These are phyloP conservation scores for Beverwykella pulmonaria DNA, from an alignment of 495 filamentous ascomycete species.

Conservation along the genomic window DNA sequence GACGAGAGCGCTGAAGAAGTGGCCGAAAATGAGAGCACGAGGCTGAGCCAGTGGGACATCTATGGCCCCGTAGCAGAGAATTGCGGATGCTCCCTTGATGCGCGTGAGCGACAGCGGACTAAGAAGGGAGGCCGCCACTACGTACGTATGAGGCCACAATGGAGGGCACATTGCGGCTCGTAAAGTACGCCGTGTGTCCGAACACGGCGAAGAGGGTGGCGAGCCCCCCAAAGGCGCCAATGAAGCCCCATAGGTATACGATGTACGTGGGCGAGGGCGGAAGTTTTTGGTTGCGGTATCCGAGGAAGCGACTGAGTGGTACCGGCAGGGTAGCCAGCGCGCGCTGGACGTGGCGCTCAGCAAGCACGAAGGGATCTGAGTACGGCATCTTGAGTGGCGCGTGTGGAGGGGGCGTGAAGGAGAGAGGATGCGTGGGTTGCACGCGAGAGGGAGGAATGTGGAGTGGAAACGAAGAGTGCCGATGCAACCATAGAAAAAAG, in stretches of 20 bases:
- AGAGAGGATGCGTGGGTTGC: background rate
- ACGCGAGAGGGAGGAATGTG: background rate
- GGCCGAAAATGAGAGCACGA: conserved; percentile 23
- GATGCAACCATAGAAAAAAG: background rate
- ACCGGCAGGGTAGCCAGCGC: conserved; percentile 2
- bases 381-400: background rate
- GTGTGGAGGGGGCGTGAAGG: background rate
- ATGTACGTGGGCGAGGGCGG: background rate
- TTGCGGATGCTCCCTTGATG: conserved; percentile 21
- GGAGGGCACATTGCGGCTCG: background rate
- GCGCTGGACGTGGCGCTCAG: conserved; percentile 10
- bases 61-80: conserved; percentile 30
- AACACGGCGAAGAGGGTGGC: conserved; percentile 17
- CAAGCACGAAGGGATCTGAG: background rate
- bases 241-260: conserved; percentile 15
- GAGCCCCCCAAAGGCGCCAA: conserved; percentile 24
- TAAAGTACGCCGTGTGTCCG: conserved; percentile 11
- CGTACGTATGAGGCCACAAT: conserved; percentile 25
- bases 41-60: conserved; percentile 28
- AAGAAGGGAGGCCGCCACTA: background rate
- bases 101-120: background rate
- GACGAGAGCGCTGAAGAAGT: conserved; percentile 24
- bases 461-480: no score
- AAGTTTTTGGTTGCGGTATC: conserved; percentile 10
- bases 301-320: conserved; percentile 18